Evolutionary conservation across 2,329 filamentous ascomycete species (phyloP).

Genomic region (Colletotrichum caudatum): DNA sequence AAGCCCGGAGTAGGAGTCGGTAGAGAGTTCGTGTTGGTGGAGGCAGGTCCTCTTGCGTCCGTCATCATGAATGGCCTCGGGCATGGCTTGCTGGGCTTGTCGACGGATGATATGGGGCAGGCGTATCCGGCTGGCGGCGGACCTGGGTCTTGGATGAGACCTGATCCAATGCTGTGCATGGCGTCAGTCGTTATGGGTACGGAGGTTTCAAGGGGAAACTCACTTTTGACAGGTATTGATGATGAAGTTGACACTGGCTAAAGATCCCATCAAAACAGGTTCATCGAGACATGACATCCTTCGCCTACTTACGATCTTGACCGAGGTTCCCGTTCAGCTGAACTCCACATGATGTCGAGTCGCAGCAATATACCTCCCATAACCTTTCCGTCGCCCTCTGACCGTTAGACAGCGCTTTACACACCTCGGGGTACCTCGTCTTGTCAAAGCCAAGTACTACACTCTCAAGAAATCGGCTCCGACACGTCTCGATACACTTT

Average conservation of each 20-base stretch:
- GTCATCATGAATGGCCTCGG: conserved; percentile 21
- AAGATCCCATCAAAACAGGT: conserved; percentile 41
- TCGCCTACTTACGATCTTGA: conserved; percentile 60
- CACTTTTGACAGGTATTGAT: conserved; percentile 66
- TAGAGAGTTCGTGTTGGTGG: background rate
- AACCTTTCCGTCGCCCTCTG: conserved; percentile 49
- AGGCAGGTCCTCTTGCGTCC: conserved; percentile 10
- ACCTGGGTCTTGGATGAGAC: conserved; percentile 51
- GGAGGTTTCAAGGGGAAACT: conserved; percentile 42
- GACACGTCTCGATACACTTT: conserved; percentile 52
- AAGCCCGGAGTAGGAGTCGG: background rate
- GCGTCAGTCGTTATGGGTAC: conserved; percentile 17
- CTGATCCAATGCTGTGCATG: conserved; percentile 47
- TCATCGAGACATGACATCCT: conserved; percentile 20
- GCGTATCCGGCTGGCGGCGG: conserved; percentile 49
- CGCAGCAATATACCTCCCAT: conserved; percentile 64
- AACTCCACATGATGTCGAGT: conserved; percentile 63
- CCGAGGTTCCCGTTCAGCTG: conserved; percentile 48
- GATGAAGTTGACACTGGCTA: conserved; percentile 64
- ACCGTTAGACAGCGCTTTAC: conserved; percentile 49
- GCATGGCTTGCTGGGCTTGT: conserved; percentile 5
- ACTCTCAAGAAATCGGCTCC: conserved; percentile 48
- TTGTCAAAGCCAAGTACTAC: conserved; percentile 47
- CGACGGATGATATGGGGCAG: conserved; percentile 44
- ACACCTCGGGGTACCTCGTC: conserved; percentile 49